Base-by-base conservation (phyloP, 371 early-diverging fungal genomes). In the Apophysomyces trapeziformis region DNA sequence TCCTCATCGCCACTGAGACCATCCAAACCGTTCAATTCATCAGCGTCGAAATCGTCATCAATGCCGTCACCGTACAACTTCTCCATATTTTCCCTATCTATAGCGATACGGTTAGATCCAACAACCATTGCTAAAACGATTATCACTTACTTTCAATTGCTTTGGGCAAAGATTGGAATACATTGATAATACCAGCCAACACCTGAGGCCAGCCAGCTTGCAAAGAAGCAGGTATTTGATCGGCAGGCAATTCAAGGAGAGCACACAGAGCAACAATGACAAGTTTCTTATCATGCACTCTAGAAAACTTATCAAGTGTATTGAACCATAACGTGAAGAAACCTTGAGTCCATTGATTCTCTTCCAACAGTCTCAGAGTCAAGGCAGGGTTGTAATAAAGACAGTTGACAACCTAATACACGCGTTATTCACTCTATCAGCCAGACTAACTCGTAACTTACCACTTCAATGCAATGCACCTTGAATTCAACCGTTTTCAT, bases 241-340 rank as follows among this genome's bases (percentile, higher is more conserved):
- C 89, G 14, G 79, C 67, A 4, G 95, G 92, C 1, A 93, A 75
- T 11, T 81, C 80, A 41, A 96, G 65, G 16, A 97, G 66, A 0
- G 93, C 72, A 61, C 89, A 91, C 36, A 96, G 73, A 0, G 95
- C 86, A 43, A 94, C 71, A 54, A 97, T 92, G 9, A 86, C 85
- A 13, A 96, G 85, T 79, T 93, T 94, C 85, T 95, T 96, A 80
- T 97, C 98, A 70, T 96, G 95, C 6, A 97, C 97, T 58, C 96
- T 76, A 8, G 83, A 70, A 71, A 96, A 93, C 63, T 85, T 82
- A 46, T 84, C 85, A 26, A 93, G 66, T 44, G 84, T 82, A 46
- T 83, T 74, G 77, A 95, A 90, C 93, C 96, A 94, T 18, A 89
- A 74, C 3, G 83, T 84, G 68, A 96, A 94, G 82, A 96, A 92